These are phyloP conservation scores for Lactarius evosmus DNA, from an alignment of 768 basidiomycete species.

Conservation along the genomic window DNA sequence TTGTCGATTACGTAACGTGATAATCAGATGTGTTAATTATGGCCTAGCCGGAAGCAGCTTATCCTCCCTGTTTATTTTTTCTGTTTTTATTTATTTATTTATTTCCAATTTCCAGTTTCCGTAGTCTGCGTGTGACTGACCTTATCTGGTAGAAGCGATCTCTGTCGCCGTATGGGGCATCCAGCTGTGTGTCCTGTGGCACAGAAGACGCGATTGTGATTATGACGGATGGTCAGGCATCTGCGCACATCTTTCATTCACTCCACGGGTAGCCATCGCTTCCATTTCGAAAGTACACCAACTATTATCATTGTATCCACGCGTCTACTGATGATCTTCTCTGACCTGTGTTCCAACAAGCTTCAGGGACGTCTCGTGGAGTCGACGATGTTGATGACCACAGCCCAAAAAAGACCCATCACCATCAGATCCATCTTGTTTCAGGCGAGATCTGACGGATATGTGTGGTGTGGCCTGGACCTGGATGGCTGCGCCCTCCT, in stretches of 20 bases:
- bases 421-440: conserved; percentile 8
- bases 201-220: not conserved
- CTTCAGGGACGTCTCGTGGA: not conserved
- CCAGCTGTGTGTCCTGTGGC: not conserved
- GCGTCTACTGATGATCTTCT: not conserved
- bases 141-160: conserved; percentile 15
- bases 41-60: not conserved
- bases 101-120: not conserved
- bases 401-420: not conserved
- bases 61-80: not conserved
- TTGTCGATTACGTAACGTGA: conserved; percentile 7
- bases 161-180: conserved; percentile 1
- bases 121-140: conserved; percentile 3
- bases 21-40: conserved; percentile 4
- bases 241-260: conserved; percentile 5
- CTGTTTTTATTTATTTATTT: not conserved
- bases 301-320: not conserved
- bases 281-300: not conserved
- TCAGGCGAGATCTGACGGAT: conserved; percentile 7
- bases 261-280: not conserved
- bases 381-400: not conserved
- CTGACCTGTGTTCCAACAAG: not conserved
- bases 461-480: not conserved
- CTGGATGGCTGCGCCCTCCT: not conserved
- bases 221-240: not conserved